Evolutionary conservation across 345 rosid genomes (phyloP).

Genomic region (Pistacia vera): DNA sequence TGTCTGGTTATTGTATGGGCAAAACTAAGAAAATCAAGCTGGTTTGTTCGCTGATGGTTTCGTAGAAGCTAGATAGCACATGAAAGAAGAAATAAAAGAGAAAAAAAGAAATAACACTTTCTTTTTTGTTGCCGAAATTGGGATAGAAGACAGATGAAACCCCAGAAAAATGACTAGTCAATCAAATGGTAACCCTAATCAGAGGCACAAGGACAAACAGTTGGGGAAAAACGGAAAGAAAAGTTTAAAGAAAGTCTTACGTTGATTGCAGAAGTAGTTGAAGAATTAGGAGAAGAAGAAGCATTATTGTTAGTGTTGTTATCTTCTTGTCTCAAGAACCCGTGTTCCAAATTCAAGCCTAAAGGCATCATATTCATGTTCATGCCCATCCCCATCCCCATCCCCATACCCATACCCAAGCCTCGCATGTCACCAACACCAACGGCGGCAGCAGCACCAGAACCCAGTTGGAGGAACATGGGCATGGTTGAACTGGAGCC

Average conservation of each 20-base stretch:
- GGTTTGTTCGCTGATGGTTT: neutral
- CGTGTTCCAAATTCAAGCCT: slow-evolving; percentile 45
- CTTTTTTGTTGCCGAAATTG: slow-evolving; percentile 9
- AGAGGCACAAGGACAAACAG: neutral
- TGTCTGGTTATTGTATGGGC: no score
- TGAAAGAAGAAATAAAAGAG: neutral
- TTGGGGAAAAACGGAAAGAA: neutral
- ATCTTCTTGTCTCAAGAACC: slow-evolving; percentile 42
- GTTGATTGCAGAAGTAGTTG: slow-evolving; percentile 46
- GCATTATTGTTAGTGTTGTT: slow-evolving; percentile 16
- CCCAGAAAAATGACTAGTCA: slow-evolving; percentile 15
- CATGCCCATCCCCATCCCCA: slow-evolving; percentile 14
- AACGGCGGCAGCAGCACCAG: slow-evolving; percentile 25
- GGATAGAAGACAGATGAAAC: neutral
- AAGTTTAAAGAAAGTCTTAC: slow-evolving; percentile 27
- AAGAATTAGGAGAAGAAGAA: slow-evolving; percentile 34
- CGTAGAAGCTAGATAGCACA: neutral
- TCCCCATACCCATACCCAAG: slow-evolving; percentile 31
- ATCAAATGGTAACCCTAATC: slow-evolving; percentile 13
- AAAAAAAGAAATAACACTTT: neutral
- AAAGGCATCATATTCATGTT: slow-evolving; percentile 33
- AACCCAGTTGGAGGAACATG: slow-evolving; percentile 61
- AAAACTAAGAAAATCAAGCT: neutral
- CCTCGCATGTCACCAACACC: slow-evolving; percentile 31
- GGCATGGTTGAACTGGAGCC: slow-evolving; percentile 35